phyloP scores from a whole-genome alignment of 768 basidiomycete genomes.

The Zangia roseola region DNA sequence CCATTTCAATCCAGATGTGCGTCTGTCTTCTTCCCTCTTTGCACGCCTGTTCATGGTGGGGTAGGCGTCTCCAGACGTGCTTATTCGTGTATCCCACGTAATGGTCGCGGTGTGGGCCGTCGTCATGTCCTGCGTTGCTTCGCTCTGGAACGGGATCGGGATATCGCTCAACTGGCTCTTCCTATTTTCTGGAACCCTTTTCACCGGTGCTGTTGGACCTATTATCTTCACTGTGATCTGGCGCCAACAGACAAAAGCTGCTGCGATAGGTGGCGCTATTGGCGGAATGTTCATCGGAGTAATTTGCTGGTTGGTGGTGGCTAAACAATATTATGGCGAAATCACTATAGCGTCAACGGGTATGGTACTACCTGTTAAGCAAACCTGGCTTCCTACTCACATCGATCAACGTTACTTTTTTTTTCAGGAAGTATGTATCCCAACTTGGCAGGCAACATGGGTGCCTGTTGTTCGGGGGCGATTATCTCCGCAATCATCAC shows the following conservation, averaged over 20 bases:
- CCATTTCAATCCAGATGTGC: conserved; percentile 26
- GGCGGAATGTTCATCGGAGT: conserved; percentile 43
- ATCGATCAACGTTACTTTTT: background rate
- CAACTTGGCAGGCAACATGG: conserved; percentile 16
- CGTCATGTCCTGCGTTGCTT: conserved; percentile 25
- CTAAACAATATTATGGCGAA: conserved; percentile 16
- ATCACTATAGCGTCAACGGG: conserved; percentile 14
- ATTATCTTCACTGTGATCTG: conserved; percentile 19
- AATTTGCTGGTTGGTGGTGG: conserved; percentile 44
- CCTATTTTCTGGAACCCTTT: conserved; percentile 18
- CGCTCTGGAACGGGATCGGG: conserved; percentile 26
- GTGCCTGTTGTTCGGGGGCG: conserved; percentile 15
- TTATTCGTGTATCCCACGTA: conserved; percentile 25
- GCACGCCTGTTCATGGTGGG: background rate
- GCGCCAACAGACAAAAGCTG: conserved; percentile 39
- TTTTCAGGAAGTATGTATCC: conserved; percentile 14
- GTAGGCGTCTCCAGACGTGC: conserved; percentile 17
- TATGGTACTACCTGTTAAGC: background rate
- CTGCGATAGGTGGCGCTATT: conserved; percentile 39
- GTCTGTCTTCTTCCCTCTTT: background rate
- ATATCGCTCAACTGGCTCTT: conserved; percentile 21
- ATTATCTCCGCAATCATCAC: conserved; percentile 15
- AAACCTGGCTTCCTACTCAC: background rate
- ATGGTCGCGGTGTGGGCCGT: conserved; percentile 26
- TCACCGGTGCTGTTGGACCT: conserved; percentile 33